Percentiles rank a stretch among this genome's conserved stretches.
Conservation (phyloP, 2,329 filamentous ascomycete species). For the Phialocephala subalpina region DNA sequence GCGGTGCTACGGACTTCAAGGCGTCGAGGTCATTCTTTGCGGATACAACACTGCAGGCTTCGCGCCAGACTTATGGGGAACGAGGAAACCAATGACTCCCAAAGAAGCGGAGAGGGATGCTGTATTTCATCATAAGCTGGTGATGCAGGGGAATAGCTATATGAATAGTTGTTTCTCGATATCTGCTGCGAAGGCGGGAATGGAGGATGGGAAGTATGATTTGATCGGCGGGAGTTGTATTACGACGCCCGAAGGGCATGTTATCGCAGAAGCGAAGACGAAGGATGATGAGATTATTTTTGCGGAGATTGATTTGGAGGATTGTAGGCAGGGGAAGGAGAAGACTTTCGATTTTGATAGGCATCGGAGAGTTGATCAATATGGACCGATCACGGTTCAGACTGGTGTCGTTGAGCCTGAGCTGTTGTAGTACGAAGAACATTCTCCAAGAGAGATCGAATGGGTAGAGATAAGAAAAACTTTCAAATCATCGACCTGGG, state of each 20-base stretch:
- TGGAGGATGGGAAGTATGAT: slow-evolving; percentile 58
- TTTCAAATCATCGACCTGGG: neutral
- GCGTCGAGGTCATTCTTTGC: slow-evolving; percentile 55
- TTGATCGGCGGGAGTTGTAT: slow-evolving; percentile 59
- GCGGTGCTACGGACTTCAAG: slow-evolving; percentile 59
- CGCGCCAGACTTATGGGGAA: slow-evolving; percentile 55
- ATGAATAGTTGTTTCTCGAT: slow-evolving; percentile 61
- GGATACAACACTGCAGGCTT: slow-evolving; percentile 61
- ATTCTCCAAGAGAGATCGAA: too few relatives aligned
- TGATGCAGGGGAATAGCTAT: slow-evolving; percentile 60
- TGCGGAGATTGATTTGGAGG: slow-evolving; percentile 57
- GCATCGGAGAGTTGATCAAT: slow-evolving; percentile 54
- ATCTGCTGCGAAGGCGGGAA: slow-evolving; percentile 56
- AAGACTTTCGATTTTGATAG: slow-evolving; percentile 54
- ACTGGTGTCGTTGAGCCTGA: slow-evolving; percentile 50
- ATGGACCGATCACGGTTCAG: slow-evolving; percentile 50
- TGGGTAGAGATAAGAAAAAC: neutral
- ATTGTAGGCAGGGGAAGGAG: slow-evolving; percentile 56
- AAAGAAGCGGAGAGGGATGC: slow-evolving; percentile 55
- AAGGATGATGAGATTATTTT: slow-evolving; percentile 58
- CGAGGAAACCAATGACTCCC: slow-evolving; percentile 49
- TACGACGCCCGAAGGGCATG: slow-evolving; percentile 55
- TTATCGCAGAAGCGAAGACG: slow-evolving; percentile 57
- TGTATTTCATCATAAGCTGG: slow-evolving; percentile 59
- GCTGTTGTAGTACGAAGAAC: slow-evolving; percentile 37